Percentiles rank a stretch among this genome's conserved stretches.
These are phyloP conservation scores for Porcisia deanei DNA, from an alignment of 208 protist species.

Conservation along the genomic window DNA sequence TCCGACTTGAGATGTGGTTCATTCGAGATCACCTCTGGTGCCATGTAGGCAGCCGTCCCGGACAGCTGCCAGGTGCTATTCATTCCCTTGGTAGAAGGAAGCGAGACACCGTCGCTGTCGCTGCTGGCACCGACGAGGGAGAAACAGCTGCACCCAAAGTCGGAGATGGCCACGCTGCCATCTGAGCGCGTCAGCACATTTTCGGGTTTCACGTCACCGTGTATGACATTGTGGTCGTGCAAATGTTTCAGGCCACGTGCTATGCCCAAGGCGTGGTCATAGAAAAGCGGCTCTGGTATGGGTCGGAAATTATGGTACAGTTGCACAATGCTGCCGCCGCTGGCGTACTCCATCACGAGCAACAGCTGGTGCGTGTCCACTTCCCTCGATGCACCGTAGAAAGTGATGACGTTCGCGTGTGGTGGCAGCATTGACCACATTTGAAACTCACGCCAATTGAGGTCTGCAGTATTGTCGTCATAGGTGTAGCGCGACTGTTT, in stretches of 20 bases:
- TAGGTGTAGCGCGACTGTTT: slow-evolving; percentile 66
- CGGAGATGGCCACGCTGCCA: slow-evolving; percentile 64
- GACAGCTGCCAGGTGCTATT: slow-evolving; percentile 27
- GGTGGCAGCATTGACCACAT: slow-evolving; percentile 61
- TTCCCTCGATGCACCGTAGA: slow-evolving; percentile 66
- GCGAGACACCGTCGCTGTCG: slow-evolving; percentile 17
- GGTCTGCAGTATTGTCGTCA: slow-evolving; percentile 33
- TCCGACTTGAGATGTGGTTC: slow-evolving; percentile 58
- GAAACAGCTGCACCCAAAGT: slow-evolving; percentile 74
- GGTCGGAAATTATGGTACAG: slow-evolving; percentile 55
- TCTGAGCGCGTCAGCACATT: slow-evolving; percentile 76
- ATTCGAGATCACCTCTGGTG: slow-evolving; percentile 60
- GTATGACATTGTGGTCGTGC: slow-evolving; percentile 72
- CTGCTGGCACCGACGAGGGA: slow-evolving; percentile 10
- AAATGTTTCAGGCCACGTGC: slow-evolving; percentile 69
- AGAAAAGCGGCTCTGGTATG: slow-evolving; percentile 53
- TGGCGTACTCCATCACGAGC: slow-evolving; percentile 69
- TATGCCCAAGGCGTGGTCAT: slow-evolving; percentile 52
- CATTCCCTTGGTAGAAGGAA: slow-evolving; percentile 2
- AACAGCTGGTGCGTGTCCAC: slow-evolving; percentile 61
- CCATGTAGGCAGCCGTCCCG: slow-evolving; percentile 75
- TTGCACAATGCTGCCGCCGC: slow-evolving; percentile 57
- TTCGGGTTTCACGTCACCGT: slow-evolving; percentile 74
- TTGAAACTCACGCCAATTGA: slow-evolving; percentile 64
- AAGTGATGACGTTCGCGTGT: slow-evolving; percentile 65